Conservation (phyloP, 352 stramenopile genomes). For the Phytophthora sansomeana region DNA sequence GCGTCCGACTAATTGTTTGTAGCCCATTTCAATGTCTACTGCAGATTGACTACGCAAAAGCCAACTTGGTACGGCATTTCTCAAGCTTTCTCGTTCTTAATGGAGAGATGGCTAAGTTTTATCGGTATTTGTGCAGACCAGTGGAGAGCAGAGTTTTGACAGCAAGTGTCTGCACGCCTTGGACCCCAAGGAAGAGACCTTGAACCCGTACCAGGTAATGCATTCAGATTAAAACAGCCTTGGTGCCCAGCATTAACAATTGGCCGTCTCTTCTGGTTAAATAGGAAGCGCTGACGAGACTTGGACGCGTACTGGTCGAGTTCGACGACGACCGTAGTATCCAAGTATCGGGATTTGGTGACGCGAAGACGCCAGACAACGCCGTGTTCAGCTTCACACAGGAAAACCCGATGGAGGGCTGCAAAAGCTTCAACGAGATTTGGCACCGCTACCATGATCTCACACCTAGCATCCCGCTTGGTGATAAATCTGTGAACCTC, state of each 20-base stretch:
- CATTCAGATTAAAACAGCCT: too few relatives aligned
- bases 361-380: conserved; percentile 54
- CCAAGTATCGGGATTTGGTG: conserved; percentile 74
- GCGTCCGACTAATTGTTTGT: too few relatives aligned
- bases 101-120: too few relatives aligned
- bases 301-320: conserved; percentile 71
- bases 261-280: not conserved
- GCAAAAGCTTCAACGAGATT: conserved; percentile 65
- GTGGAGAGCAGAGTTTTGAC: conserved; percentile 58
- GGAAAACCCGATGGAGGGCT: conserved; percentile 40
- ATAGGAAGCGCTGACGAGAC: conserved; percentile 32
- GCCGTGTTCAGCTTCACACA: conserved; percentile 59
- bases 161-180: conserved; percentile 69
- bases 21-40: too few relatives aligned
- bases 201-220: conserved; percentile 77
- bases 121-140: conserved; percentile 35
- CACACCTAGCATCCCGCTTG: conserved; percentile 64
- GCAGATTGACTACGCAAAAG: conserved; percentile 78
- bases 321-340: conserved; percentile 89
- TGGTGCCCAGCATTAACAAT: too few relatives aligned
- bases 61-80: conserved; percentile 61
- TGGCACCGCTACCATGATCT: conserved; percentile 66
- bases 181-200: conserved; percentile 44
- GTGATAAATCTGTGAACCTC: conserved; percentile 71
- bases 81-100: too few relatives aligned